Base-by-base conservation (phyloP, 2,329 filamentous ascomycete species). In the Colletotrichum euphorbiae region DNA sequence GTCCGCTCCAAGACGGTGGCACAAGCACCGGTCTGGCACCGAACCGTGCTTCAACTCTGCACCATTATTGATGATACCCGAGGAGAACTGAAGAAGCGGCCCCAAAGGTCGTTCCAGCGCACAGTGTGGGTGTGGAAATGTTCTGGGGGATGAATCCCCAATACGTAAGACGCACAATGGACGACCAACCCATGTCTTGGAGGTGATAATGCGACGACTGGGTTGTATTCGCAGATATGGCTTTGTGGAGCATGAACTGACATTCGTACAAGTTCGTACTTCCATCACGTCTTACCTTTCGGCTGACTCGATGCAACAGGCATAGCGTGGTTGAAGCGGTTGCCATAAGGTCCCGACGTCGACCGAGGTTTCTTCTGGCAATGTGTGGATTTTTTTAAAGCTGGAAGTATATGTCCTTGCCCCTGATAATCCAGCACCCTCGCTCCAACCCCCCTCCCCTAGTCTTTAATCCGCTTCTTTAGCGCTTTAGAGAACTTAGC, bases 261-360 rank as follows among this genome's bases (percentile, higher is more conserved):
- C 61, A n/a, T n/a, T n/a, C n/a, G n/a, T n/a, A n/a, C n/a, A n/a
- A n/a, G n/a, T n/a, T n/a, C n/a, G n/a, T n/a, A n/a, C 46, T 55
- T 50, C 54, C 31, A 57, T 59, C 46, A 28, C 48, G 42, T 55
- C 48, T 54, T 50, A 12, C 46, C 40, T 48, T 65, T 59, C 24
- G 61, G 54, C 61, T 69, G 66, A 66, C 66, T 66, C 61, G 48
- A 55, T 55, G 36, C 48, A 66, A 55, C 45, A 36, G 48, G 38
- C 56, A 62, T 62, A 51, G 67, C 46, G 40, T 54, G 45, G 33
- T 31, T 21, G 46, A 56, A 43, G 51, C 45, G 15, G 19, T 54
- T 21, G 15, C 62, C 15, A 36, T 36, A 43, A 51, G 28, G 51
- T 48, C 51, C 57, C 43, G 28, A 62, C 28, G n/a, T n/a, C n/a